Evolutionary conservation across 805 yeast species (phyloP).

Genomic region (Lachancea lanzarotensis): DNA sequence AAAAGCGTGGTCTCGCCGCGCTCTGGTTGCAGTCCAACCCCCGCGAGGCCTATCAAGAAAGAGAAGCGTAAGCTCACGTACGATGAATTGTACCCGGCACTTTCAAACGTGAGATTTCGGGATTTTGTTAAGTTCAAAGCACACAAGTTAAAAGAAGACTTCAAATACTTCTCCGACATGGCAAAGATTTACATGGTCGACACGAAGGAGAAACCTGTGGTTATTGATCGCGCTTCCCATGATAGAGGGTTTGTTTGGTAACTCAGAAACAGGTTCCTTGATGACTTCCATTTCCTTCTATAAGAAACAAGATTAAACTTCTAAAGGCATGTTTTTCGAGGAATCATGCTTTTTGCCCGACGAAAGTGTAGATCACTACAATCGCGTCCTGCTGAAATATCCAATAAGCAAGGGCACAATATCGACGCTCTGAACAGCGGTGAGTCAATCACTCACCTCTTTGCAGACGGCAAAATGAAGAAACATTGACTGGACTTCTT

Average conservation of each 20-base stretch:
- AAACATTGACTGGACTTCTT: no score
- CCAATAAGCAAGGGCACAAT: no score
- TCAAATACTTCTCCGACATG: slow-evolving; percentile 15
- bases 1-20: slow-evolving; percentile 1
- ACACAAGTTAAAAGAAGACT: slow-evolving; percentile 14
- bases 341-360: no score
- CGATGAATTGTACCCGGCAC: slow-evolving; percentile 6
- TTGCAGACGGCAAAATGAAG: no score
- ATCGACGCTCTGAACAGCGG: no score
- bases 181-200: slow-evolving; percentile 20
- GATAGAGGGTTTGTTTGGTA: not conserved
- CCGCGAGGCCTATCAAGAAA: not conserved
- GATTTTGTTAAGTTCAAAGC: slow-evolving; percentile 16
- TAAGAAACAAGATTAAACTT: no score
- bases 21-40: not conserved
- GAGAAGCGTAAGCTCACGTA: not conserved
- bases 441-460: no score
- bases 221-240: not conserved
- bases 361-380: no score
- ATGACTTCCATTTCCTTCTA: no score
- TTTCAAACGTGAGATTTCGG: slow-evolving; percentile 15
- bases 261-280: not conserved
- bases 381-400: no score
- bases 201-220: slow-evolving; percentile 9
- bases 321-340: no score